A percentile compares a stretch with the other conserved stretches of the same genome.
These are phyloP conservation scores for Warburgia ugandensis DNA, from an alignment of 164 flowering plant species.

Conservation along the genomic window DNA sequence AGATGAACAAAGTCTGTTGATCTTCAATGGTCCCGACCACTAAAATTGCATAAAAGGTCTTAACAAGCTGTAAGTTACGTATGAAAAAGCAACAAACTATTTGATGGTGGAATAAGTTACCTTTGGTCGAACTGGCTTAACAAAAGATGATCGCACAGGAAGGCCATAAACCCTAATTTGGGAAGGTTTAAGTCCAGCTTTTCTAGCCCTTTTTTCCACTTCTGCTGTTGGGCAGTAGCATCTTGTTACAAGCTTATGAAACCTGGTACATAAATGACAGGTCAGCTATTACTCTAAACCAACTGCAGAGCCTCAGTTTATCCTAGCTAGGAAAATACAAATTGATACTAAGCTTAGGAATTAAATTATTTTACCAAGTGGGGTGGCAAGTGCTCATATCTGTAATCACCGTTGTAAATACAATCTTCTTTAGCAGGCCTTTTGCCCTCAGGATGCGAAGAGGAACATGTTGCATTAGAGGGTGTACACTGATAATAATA, in stretches of 20 bases:
- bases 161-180: conserved; percentile 94
- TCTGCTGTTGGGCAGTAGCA: conserved; percentile 91
- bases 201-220: conserved; percentile 75
- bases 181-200: conserved; percentile 82
- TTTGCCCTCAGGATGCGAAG: conserved; percentile 73
- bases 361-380: conserved; percentile 54
- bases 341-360: neutral
- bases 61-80: neutral
- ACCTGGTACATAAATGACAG: conserved; percentile 41
- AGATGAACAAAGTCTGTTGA: neutral
- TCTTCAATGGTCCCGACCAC: neutral
- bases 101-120: conserved; percentile 26
- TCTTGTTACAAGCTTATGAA: conserved; percentile 96
- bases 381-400: conserved; percentile 98
- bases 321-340: neutral
- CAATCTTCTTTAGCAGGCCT: conserved; percentile 85
- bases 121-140: conserved; percentile 86
- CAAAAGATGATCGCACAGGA: conserved; percentile 94
- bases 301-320: neutral
- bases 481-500: conserved; percentile 95
- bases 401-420: conserved; percentile 90
- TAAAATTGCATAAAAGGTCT: neutral
- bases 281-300: neutral
- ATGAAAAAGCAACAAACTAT: neutral
- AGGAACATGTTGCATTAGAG: conserved; percentile 97